Evolutionary conservation across 129 eudicot genomes (phyloP), one percentile per base, ranked within the genome.

Genomic region (Deinandra increscens): DNA sequence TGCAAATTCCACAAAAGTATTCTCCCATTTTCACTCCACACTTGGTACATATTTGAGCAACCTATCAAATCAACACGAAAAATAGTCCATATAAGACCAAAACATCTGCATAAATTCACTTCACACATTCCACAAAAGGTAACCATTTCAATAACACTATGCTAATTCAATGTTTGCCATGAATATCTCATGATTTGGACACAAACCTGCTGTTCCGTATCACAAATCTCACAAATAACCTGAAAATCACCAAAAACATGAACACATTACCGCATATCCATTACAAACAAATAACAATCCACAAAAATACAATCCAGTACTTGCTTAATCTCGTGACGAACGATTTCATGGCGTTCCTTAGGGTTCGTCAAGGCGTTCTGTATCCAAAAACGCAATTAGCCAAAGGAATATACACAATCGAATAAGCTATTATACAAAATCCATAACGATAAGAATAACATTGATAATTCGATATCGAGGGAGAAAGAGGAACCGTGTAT

Each of bases 1-100:
- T 89, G 85, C 98, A 89, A 56, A 86, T 85, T 15, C 68, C 72
- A 70, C 98, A 92, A 48, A 86, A 92, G 70, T 89, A 92, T 69
- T 92, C 96, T 36, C 98, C 98, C 86, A 92, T 86, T 56, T 85
- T 92, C 74, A 89, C 81, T 11, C 96, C 96, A 20, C 98, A 92
- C 20, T 81, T 83, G 9, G 85, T 77, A 76, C 98, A 92, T 15
- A 89, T 65, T 8, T 83, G 83, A 41, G 95, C 82, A 70, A 80
- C 98, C 98, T 92, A 70, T 50, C 50, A 70, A 64, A 69, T 54
- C 36, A 75, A 75, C 61, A 74, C 7, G 36, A 61, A 37, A 0
- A 19, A 69, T 33, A 23, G n/a, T n/a, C 36, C 49, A n/a, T 33
- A 77, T 36, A 59, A 36, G 23, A 12, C 70, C 19, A 22, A 15